These are phyloP conservation scores for Kickxella alabastrina DNA, from an alignment of 192 early-diverging fungal genomes.

Conservation along the genomic window DNA sequence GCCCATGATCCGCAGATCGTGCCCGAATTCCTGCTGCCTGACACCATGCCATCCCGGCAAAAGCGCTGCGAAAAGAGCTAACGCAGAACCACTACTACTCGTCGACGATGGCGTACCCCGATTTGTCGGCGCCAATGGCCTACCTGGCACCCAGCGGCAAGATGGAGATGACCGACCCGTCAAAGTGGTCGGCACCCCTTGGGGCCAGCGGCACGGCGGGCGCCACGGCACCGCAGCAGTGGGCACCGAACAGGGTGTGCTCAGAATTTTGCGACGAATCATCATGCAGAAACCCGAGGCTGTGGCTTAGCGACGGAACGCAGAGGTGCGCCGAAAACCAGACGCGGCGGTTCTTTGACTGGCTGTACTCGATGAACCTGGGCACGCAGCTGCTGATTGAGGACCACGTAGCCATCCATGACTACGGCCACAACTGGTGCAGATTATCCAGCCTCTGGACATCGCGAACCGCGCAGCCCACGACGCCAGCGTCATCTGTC, in stretches of 20 bases:
- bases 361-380: conserved; percentile 59
- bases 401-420: conserved; percentile 57
- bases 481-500: conserved; percentile 47
- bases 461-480: conserved; percentile 53
- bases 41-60: not conserved
- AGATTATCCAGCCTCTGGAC: conserved; percentile 54
- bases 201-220: not conserved
- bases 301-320: conserved; percentile 45
- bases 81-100: conserved; percentile 21
- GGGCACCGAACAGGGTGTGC: conserved; percentile 38
- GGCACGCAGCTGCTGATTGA: conserved; percentile 61
- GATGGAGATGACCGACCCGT: conserved; percentile 50
- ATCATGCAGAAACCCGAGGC: conserved; percentile 40
- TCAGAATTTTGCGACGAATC: conserved; percentile 42
- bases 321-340: conserved; percentile 48
- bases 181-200: conserved; percentile 16
- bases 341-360: conserved; percentile 56
- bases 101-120: conserved; percentile 39
- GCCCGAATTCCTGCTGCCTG: conserved; percentile 20
- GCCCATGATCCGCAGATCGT: conserved; percentile 31
- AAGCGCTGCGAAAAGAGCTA: not conserved
- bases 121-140: conserved; percentile 42
- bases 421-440: conserved; percentile 55
- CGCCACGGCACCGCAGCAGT: conserved; percentile 26
- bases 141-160: conserved; percentile 44